Evolutionary conservation across 2,329 filamentous ascomycete genomes (phyloP).

Genomic region (Gnomoniopsis smithogilvyi): DNA sequence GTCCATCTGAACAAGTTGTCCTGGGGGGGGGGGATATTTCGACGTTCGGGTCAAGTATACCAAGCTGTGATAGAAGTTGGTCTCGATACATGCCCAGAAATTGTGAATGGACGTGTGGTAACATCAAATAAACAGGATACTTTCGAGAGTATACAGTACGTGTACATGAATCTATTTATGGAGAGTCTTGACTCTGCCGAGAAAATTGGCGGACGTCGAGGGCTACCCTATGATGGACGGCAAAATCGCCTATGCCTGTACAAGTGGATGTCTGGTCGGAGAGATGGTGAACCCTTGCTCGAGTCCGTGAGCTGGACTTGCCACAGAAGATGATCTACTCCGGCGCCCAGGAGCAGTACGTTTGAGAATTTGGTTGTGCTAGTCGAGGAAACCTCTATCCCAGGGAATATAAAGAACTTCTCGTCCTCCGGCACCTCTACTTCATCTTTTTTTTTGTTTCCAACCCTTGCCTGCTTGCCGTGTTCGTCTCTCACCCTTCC

Average conservation of each 20-base stretch:
- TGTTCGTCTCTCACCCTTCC: constrained; percentile 19
- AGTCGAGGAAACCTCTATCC: constrained; percentile 7
- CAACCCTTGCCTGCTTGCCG: constrained; percentile 13
- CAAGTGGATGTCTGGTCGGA: constrained; percentile 8
- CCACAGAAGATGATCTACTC: constrained; percentile 9
- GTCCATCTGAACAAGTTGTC: constrained; percentile 3
- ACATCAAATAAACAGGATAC: neutral
- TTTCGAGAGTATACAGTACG: neutral
- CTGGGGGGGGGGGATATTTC: neutral
- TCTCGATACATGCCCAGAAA: constrained; percentile 4
- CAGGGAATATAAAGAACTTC: constrained; percentile 15
- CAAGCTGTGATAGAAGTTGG: constrained; percentile 3
- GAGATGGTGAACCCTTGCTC: constrained; percentile 11
- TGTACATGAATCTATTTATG: neutral
- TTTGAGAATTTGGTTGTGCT: constrained; percentile 13
- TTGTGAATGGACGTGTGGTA: neutral
- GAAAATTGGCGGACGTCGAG: neutral
- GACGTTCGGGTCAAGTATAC: neutral
- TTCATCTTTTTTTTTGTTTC: neutral
- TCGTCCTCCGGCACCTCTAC: neutral
- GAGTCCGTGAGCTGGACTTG: constrained; percentile 13
- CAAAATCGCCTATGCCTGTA: constrained; percentile 8
- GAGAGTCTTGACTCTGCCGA: neutral
- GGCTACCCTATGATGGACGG: constrained; percentile 4
- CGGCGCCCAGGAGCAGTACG: constrained; percentile 8